Evolutionary conservation across 441 rosid species (phyloP), one percentile per base, ranked within the genome.

Genomic region (Bruguiera hainesii): DNA sequence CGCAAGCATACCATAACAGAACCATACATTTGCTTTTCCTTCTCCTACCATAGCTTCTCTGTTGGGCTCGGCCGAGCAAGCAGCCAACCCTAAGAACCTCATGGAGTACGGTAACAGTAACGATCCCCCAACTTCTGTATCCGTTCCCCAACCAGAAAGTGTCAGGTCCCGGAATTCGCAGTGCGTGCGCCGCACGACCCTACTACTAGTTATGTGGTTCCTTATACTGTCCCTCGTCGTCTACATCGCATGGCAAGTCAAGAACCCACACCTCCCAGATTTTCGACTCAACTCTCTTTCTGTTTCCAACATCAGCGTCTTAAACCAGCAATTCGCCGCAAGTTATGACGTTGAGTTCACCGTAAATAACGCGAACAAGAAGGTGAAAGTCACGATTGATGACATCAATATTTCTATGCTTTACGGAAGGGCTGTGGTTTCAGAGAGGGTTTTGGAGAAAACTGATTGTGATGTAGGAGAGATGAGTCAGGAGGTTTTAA

Each of bases 341-440:
- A 37, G 28, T 19, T 69, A 69, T 18, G 53, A 61, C 19, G 49
- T 69, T 10, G 29, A 52, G 37, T 53, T 69, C 53, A 6, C 6
- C 3, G 61, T 69, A 0, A 69, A 52, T 50, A 69, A 61, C 23
- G 52, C 58, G 48, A 70, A 70, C 64, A 56, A 63, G 59, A 70
- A 70, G 51, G 68, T 33, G 4, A 20, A 57, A 29, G 16, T 70
- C 46, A 35, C 13, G 11, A 49, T 70, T 6, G 68, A 70, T 26
- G 59, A 30, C 26, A 50, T 42, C 30, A 21, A 21, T 30, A 31
- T 59, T 29, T 7, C 0, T 18, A 49, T 51, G 1, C 2, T 8
- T 37, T 65, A 33, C 6, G 30, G 55, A 21, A 63, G 56, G 26
- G 7, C 23, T 20, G 16, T 5, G 7, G 1, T 59, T 31, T 46